Evolutionary conservation across 2,329 filamentous ascomycete species (phyloP), one percentile per base, ranked within the genome.

Genomic region (Plenodomus tracheiphilus): DNA sequence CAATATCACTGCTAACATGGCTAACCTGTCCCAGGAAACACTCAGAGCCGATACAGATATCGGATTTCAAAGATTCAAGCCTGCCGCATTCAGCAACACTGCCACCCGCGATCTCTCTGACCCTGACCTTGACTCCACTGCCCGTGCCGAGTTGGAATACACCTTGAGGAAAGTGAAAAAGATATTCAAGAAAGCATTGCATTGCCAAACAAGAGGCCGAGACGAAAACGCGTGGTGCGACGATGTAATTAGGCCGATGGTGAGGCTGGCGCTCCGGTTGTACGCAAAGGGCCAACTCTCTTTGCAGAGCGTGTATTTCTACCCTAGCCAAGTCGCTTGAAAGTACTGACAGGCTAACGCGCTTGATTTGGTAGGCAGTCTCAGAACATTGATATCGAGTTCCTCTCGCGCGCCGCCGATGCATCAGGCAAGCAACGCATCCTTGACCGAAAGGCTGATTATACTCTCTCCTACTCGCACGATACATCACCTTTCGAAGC

Each of bases 161-260:
- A 51, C 20, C 16, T 22, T 49, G 30, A 35, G 17, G 39, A 49
- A 56, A 40, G 48, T 54, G 25, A 54, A 54, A 28, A 43, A 39
- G 38, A 38, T 30, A 21, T 39, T 17, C 10, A 21, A 38, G 16
- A 42, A 44, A 2, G 46, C 46, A 30, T 35, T 20, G 7, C 15
- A 41, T n/a, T 51, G 41, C 43, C 17, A 50, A 28, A n/a, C 16
- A 16, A 42, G 21, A 25, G 47, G 43, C 10, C 46, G 46, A n/a
- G 46, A 56, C 21, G 50, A 56, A 38, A 56, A 51, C 28, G 50
- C 50, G 15, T 56, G 47, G 53, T 48, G 43, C 35, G 11, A 35
- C 7, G 46, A 50, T 6, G 50, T 56, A 17, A 16, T 56, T n/a
- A 18, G 30, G 41, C 53, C 44, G 38, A 20, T 51, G 32, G 34